These are phyloP conservation scores for Excoecaria agallocha DNA, from an alignment of 345 rosid genomes.

Conservation along the genomic window DNA sequence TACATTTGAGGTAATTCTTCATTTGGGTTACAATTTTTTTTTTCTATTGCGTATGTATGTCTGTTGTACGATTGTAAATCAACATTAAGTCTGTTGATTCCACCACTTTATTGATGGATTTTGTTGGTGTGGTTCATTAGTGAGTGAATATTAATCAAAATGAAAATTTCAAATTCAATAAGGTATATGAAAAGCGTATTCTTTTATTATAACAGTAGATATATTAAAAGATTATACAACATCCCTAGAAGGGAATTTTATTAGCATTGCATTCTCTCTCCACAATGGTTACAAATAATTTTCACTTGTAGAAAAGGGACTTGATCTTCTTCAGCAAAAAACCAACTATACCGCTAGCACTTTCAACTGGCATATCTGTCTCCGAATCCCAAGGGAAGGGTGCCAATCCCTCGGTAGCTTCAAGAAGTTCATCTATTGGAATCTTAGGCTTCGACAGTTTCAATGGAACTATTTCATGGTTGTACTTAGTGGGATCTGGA, in stretches of 20 bases:
- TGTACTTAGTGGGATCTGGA: slow-evolving; percentile 49
- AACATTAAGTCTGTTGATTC: no score
- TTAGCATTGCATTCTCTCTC: neutral
- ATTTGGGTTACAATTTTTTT: no score
- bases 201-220: slow-evolving; percentile 14
- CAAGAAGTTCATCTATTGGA: slow-evolving; percentile 45
- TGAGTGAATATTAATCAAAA: no score
- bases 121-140: no score
- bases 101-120: no score
- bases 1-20: no score
- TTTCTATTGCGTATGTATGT: no score
- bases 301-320: slow-evolving; percentile 38
- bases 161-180: no score
- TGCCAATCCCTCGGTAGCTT: slow-evolving; percentile 52
- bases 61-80: no score
- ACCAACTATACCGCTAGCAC: slow-evolving; percentile 34
- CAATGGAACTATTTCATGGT: slow-evolving; percentile 49
- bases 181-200: neutral
- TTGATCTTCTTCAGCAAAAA: slow-evolving; percentile 28
- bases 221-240: neutral
- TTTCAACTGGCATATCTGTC: slow-evolving; percentile 59
- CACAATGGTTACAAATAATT: no score
- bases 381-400: slow-evolving; percentile 67
- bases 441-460: slow-evolving; percentile 45
- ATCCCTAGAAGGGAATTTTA: slow-evolving; percentile 3